These are phyloP conservation scores for Plenodomus tracheiphilus DNA, from an alignment of 2,329 filamentous ascomycete species.

Conservation along the genomic window DNA sequence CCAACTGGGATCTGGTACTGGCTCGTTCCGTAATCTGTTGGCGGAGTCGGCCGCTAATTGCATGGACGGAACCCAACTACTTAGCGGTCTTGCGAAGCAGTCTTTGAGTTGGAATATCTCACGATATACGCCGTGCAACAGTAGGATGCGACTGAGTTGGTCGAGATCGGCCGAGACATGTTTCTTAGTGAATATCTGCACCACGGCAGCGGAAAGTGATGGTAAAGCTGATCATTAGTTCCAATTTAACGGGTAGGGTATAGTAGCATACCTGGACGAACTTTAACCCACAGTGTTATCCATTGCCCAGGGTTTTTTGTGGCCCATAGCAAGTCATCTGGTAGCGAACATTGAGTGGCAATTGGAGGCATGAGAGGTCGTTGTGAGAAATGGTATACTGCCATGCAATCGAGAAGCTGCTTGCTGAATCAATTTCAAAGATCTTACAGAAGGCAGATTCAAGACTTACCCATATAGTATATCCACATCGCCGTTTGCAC, in stretches of 20 bases:
- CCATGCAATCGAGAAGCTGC: slow-evolving; percentile 11
- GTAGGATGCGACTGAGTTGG: slow-evolving; percentile 54
- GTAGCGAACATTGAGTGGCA: slow-evolving; percentile 1
- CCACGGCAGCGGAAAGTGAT: slow-evolving; percentile 4
- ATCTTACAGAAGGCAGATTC: slow-evolving; percentile 2
- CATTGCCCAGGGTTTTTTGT: background rate
- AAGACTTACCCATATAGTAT: slow-evolving; percentile 46
- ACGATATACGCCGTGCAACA: slow-evolving; percentile 56
- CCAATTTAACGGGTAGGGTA: background rate
- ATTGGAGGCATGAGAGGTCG: slow-evolving; percentile 3
- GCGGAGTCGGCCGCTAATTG: slow-evolving; percentile 6
- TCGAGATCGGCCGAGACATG: slow-evolving; percentile 40
- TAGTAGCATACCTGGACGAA: background rate
- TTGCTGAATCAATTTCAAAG: background rate
- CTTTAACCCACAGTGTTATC: background rate
- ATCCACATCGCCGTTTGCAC: slow-evolving; percentile 7
- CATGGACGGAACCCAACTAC: slow-evolving; percentile 48
- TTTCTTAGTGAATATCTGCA: slow-evolving; percentile 7
- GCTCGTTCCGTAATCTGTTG: slow-evolving; percentile 49
- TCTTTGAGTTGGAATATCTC: slow-evolving; percentile 53
- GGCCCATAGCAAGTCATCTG: background rate
- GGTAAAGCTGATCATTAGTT: background rate
- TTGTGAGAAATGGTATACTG: slow-evolving; percentile 8
- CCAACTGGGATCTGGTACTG: slow-evolving; percentile 36
- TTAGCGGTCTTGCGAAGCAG: slow-evolving; percentile 45